Evolutionary conservation across 169 alveolate genomes (phyloP).

Genomic region (Prorocentrum cordatum): DNA sequence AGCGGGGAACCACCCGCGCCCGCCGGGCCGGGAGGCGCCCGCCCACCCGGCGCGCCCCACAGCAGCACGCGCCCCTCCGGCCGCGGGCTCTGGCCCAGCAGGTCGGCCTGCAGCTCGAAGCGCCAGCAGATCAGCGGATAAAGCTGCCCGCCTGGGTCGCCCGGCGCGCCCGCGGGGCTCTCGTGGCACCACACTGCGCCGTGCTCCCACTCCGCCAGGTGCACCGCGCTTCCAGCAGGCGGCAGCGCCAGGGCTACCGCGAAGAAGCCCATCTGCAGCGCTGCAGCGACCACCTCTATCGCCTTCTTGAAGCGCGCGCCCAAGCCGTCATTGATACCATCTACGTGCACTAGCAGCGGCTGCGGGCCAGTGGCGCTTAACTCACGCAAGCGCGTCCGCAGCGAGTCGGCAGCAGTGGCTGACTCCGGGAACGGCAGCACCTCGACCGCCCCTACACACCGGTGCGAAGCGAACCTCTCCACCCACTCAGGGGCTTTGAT

Average conservation of each 20-base stretch:
- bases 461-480: too few relatives aligned
- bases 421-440: too few relatives aligned
- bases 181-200: slow-evolving; percentile 23
- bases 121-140: slow-evolving; percentile 3
- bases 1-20: not conserved
- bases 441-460: too few relatives aligned
- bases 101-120: slow-evolving; percentile 9
- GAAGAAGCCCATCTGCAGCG: slow-evolving; percentile 14
- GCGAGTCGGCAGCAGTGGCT: too few relatives aligned
- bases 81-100: not conserved
- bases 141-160: too few relatives aligned
- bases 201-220: not conserved
- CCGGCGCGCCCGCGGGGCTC: too few relatives aligned
- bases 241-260: not conserved
- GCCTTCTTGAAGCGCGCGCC: slow-evolving; percentile 16
- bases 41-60: not conserved
- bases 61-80: not conserved
- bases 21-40: not conserved
- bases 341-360: too few relatives aligned
- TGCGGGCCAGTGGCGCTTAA: too few relatives aligned
- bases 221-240: not conserved
- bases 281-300: not conserved
- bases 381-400: too few relatives aligned
- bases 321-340: too few relatives aligned
- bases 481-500: too few relatives aligned